Evolutionary conservation across 208 protist species (phyloP).

Genomic region (Zelonia costaricensis): DNA sequence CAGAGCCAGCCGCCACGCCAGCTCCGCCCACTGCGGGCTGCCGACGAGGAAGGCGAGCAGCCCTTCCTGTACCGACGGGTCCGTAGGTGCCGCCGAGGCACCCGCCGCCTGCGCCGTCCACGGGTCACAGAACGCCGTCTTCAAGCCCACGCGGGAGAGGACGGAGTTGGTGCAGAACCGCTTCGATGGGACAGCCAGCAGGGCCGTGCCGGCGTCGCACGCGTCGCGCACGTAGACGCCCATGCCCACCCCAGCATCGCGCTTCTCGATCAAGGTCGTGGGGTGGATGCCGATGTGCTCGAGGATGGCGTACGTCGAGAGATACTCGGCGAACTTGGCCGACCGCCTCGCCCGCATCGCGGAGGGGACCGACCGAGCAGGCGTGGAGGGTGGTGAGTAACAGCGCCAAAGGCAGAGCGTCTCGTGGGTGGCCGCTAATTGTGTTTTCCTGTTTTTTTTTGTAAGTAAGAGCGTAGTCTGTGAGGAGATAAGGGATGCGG

Average conservation of each 20-base stretch:
- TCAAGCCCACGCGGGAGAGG: conserved; percentile 49
- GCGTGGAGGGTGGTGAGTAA: neutral
- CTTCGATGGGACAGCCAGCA: conserved; percentile 77
- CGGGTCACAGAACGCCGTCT: conserved; percentile 8
- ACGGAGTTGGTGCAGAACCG: conserved; percentile 54
- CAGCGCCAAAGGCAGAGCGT: neutral
- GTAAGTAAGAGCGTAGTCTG: too few relatives aligned
- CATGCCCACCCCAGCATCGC: conserved; percentile 63
- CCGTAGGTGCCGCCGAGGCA: neutral
- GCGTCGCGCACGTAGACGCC: conserved; percentile 87
- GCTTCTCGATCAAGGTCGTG: conserved; percentile 81
- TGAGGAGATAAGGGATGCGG: too few relatives aligned
- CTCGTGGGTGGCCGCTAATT: too few relatives aligned
- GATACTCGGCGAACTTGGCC: conserved; percentile 84
- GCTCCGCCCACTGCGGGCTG: conserved; percentile 58
- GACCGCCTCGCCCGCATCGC: conserved; percentile 43
- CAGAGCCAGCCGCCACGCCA: conserved; percentile 77
- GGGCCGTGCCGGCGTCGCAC: conserved; percentile 75
- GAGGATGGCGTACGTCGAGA: conserved; percentile 85
- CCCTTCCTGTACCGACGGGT: conserved; percentile 19
- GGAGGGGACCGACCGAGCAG: neutral
- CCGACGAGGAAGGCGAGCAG: conserved; percentile 60
- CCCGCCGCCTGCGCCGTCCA: neutral
- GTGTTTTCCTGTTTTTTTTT: too few relatives aligned
- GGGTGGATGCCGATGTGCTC: conserved; percentile 77